These are phyloP conservation scores for Carex scoparia DNA, from an alignment of 176 grass and related monocot genomes.

Conservation along the genomic window DNA sequence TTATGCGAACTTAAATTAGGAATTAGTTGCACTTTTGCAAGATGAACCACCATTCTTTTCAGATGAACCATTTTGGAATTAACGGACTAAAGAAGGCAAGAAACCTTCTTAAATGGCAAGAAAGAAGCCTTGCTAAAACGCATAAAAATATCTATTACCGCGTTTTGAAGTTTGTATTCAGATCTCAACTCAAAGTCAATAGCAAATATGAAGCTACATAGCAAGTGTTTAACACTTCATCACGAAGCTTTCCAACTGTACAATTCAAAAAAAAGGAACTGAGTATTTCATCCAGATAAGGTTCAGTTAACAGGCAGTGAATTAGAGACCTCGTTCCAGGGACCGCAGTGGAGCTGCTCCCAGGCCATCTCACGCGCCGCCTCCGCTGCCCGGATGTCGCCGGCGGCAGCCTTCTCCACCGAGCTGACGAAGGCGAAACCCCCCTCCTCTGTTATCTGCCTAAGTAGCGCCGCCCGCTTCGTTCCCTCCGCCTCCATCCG, in stretches of 20 bases:
- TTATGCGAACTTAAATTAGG: not conserved
- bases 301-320: not conserved
- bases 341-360: slow-evolving; percentile 91
- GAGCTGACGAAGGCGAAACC: slow-evolving; percentile 90
- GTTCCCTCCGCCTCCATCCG: not conserved
- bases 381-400: slow-evolving; percentile 78
- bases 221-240: slow-evolving; percentile 10
- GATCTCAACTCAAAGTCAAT: slow-evolving; percentile 6
- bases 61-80: not conserved
- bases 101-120: not conserved
- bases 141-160: slow-evolving; percentile 7
- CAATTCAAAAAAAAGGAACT: not conserved
- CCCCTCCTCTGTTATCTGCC: slow-evolving; percentile 78
- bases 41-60: not conserved
- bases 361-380: slow-evolving; percentile 91
- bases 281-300: not conserved
- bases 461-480: slow-evolving; percentile 50
- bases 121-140: not conserved
- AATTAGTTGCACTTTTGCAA: not conserved
- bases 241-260: slow-evolving; percentile 15
- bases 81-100: not conserved
- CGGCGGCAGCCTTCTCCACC: slow-evolving; percentile 66
- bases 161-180: not conserved
- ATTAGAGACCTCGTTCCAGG: slow-evolving; percentile 39
- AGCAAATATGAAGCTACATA: slow-evolving; percentile 1